Base-by-base conservation (phyloP, 345 rosid species). In the Jatropha curcas region DNA sequence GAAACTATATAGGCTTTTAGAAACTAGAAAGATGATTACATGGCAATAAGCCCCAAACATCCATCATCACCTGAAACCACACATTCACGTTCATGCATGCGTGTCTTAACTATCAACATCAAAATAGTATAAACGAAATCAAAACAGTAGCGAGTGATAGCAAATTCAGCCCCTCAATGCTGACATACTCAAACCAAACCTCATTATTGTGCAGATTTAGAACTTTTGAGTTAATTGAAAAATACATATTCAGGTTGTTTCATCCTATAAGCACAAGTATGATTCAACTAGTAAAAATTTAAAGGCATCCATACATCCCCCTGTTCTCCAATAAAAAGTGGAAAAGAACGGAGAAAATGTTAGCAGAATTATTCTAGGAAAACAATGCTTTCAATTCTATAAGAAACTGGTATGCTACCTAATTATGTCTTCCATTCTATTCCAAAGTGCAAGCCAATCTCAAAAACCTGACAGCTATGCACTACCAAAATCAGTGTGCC, bases 401-500 rank as follows among this genome's bases (percentile, higher is more conserved):
- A 72, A 72, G 46, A 67, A 33, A 37, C 30, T 34, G 27, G 57
- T 58, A 35, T 24, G 53, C 45, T 35, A 60, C 59, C 73, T 59
- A 67, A 77, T 5, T 41, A 22, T 39, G 25, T 31, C 72, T 60
- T 27, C 76, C 10, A 22, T 33, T 30, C 37, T 46, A 37, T 57
- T 34, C 68, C 4, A 22, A 28, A 16, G 73, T 59, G 84, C 86
- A 51, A 43, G 82, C 82, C 51, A 31, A 55, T 80, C 80, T 53
- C 7, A 60, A 83, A 78, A 75, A 72, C 60, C 28, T 60, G 83
- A 77, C 58, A 51, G 80, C 80, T 24, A 6, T 43, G 81, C 82
- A 58, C 77, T 59, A 35, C 58, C 31, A 28, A n/a, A 43, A 46
- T 33, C 5, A 50, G 25, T 51, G 0, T 16, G 10, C 69, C n/a